Evolutionary conservation across 768 basidiomycete genomes (phyloP).

Genomic region (Crassisporium funariophilum): DNA sequence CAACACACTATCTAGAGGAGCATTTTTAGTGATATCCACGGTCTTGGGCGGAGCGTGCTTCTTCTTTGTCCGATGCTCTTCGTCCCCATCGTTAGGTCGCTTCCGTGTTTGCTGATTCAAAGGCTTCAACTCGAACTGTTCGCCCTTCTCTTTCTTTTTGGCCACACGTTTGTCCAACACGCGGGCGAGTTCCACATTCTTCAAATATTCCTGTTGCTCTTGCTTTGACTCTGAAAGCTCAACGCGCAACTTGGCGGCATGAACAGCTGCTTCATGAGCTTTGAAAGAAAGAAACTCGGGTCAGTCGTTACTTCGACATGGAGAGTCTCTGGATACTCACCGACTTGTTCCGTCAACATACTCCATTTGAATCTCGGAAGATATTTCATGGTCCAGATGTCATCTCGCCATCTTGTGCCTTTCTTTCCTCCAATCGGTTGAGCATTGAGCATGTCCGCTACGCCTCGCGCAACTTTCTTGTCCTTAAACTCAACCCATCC

Average conservation of each 20-base stretch:
- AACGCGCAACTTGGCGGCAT: slow-evolving; percentile 85
- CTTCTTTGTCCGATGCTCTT: slow-evolving; percentile 31
- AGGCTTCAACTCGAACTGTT: slow-evolving; percentile 46
- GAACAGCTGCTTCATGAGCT: slow-evolving; percentile 94
- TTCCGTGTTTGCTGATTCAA: slow-evolving; percentile 35
- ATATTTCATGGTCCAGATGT: slow-evolving; percentile 99
- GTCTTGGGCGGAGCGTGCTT: too few species aligned
- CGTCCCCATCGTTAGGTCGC: slow-evolving; percentile 20
- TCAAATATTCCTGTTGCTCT: slow-evolving; percentile 92
- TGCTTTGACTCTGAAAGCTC: slow-evolving; percentile 85
- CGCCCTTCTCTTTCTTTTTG: slow-evolving; percentile 60
- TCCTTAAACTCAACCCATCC: slow-evolving; percentile 99
- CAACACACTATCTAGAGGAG: slow-evolving; percentile 44
- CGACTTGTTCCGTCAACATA: slow-evolving; percentile 98
- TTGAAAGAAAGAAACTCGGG: not conserved
- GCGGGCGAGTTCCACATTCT: slow-evolving; percentile 90
- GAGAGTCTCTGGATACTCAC: slow-evolving; percentile 49
- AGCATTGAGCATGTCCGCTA: slow-evolving; percentile 96
- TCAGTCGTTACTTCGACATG: slow-evolving; percentile 55
- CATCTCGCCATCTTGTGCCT: slow-evolving; percentile 88
- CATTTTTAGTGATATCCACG: too few species aligned
- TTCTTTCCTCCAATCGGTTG: slow-evolving; percentile 95
- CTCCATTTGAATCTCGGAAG: slow-evolving; percentile 98
- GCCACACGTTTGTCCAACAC: slow-evolving; percentile 81
- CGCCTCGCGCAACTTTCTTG: slow-evolving; percentile 85